Evolutionary conservation across 257 asterid genomes (phyloP).

Genomic region (Osmanthus fragrans): DNA sequence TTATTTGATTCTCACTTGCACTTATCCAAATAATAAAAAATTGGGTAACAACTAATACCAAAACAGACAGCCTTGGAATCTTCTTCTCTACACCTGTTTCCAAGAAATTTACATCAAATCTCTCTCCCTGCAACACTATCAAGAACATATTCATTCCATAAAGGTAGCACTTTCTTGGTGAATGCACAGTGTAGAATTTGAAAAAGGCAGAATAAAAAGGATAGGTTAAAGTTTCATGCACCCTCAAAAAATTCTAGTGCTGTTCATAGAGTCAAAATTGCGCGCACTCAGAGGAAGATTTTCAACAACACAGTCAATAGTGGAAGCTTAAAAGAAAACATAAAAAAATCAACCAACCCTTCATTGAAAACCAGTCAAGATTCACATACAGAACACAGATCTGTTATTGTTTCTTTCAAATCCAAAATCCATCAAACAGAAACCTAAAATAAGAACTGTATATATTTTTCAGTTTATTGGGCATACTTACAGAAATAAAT

Average conservation of each 20-base stretch:
- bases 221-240: slow-evolving; percentile 21
- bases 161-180: not conserved
- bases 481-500: not conserved
- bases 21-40: not conserved
- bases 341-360: slow-evolving; percentile 9
- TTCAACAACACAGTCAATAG: slow-evolving; percentile 24
- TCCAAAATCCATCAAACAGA: slow-evolving; percentile 7
- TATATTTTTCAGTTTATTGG: not conserved
- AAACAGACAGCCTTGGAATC: not conserved
- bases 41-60: not conserved
- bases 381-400: slow-evolving; percentile 31
- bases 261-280: slow-evolving; percentile 28
- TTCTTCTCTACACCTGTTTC: slow-evolving; percentile 16
- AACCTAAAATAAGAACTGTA: not conserved
- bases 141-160: not conserved
- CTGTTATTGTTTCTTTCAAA: slow-evolving; percentile 12
- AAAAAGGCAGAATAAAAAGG: not conserved
- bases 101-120: slow-evolving; percentile 11
- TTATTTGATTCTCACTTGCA: not conserved
- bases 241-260: slow-evolving; percentile 12
- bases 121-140: not conserved
- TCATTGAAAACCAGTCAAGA: slow-evolving; percentile 20
- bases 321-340: slow-evolving; percentile 16
- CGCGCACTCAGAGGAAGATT: slow-evolving; percentile 11
- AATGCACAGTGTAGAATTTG: slow-evolving; percentile 11